These are phyloP conservation scores for Paxillus ammoniavirescens DNA, from an alignment of 768 basidiomycete genomes.

Conservation along the genomic window DNA sequence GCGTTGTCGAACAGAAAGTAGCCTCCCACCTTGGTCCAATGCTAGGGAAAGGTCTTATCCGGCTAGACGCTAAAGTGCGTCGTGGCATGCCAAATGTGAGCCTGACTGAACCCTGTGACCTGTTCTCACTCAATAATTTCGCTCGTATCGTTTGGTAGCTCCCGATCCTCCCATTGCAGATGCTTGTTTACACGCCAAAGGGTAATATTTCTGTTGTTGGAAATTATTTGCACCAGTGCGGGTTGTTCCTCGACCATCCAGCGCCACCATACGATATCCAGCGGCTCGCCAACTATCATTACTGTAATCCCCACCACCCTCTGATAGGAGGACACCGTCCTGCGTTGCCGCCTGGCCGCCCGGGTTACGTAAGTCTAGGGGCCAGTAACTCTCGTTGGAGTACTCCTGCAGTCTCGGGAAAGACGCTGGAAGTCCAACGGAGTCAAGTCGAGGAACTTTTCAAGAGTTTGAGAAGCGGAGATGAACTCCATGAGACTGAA, in stretches of 20 bases:
- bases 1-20: slow-evolving; percentile 83
- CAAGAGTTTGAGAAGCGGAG: slow-evolving; percentile 82
- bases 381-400: slow-evolving; percentile 49
- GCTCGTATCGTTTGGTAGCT: slow-evolving; percentile 44
- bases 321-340: slow-evolving; percentile 64
- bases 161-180: slow-evolving; percentile 77
- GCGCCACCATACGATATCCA: slow-evolving; percentile 60
- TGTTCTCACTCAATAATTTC: slow-evolving; percentile 12
- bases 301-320: slow-evolving; percentile 88
- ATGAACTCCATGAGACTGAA: slow-evolving; percentile 83
- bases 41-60: slow-evolving; percentile 80
- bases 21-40: slow-evolving; percentile 78
- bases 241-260: slow-evolving; percentile 80
- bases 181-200: slow-evolving; percentile 92
- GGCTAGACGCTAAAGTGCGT: slow-evolving; percentile 74
- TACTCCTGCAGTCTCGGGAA: slow-evolving; percentile 55
- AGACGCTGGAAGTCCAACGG: slow-evolving; percentile 88
- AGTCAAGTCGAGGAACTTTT: slow-evolving; percentile 94
- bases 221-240: slow-evolving; percentile 64
- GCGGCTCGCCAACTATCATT: slow-evolving; percentile 61
- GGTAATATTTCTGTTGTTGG: slow-evolving; percentile 87
- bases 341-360: slow-evolving; percentile 38
- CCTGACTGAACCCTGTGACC: slow-evolving; percentile 18
- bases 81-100: slow-evolving; percentile 64
- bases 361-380: slow-evolving; percentile 41